Base-by-base conservation (phyloP, 2,329 filamentous ascomycete genomes). In the Leptographium wingfieldii region DNA sequence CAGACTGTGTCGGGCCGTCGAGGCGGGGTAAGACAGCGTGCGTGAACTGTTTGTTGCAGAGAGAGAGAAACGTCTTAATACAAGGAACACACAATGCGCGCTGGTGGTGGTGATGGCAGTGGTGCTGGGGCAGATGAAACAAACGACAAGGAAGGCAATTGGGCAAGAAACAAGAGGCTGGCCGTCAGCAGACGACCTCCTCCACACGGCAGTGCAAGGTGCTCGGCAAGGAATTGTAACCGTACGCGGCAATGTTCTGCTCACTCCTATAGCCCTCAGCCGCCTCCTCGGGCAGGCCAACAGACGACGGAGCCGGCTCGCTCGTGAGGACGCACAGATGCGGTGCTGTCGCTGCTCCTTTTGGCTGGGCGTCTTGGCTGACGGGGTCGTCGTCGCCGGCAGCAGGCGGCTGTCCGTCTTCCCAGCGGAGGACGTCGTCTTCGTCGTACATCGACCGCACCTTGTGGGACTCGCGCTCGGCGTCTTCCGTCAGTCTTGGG, bases 381-480 rank as follows among this genome's bases (percentile, higher is more conserved):
- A 40, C 10, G 19, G 33, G 9, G 33, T 35, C 9, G 33, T 6
- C 19, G 40, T 31, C 7, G 51, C 27, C 19, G 3, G 40, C 40
- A 43, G 40, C 43, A 3, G 25, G n/a, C 51, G 38, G 52, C 35
- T 5, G 38, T 9, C 78, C 77, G 68, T 80, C 76, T 70, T 80
- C 77, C 76, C 76, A 80, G 64, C 72, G 73, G 71, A 78, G 71
- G 71, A 70, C 72, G 69, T 80, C 48, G 33, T 29, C 48, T 10
- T 76, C 75, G 74, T 79, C 77, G 77, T 84, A 84, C 73, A 84
- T 80, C 73, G 80, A 83, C 77, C 81, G 82, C 78, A 84, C 81
- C 77, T 83, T 83, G 80, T 80, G 79, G 74, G 81, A 84, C 74
- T 84, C 81, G 73, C 78, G 79, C 75, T 83, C 80, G 67, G 78